These are phyloP conservation scores for Fonsecaea monophora DNA, from an alignment of 2,329 filamentous ascomycete species.

Conservation along the genomic window DNA sequence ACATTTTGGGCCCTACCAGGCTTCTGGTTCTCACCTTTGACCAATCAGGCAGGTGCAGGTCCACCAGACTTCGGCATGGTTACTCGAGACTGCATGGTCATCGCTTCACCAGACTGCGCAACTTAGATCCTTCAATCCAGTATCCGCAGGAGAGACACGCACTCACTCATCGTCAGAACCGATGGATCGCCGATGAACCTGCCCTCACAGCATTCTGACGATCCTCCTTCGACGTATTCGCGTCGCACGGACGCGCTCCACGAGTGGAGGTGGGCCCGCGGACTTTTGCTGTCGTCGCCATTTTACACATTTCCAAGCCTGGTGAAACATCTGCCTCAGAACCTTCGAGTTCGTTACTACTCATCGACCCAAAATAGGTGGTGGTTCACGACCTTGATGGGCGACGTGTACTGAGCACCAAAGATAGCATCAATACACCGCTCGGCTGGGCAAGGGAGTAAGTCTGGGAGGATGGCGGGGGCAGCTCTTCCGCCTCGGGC, in stretches of 20 bases:
- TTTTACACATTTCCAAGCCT: slow-evolving; percentile 7
- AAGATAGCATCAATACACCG: slow-evolving; percentile 1
- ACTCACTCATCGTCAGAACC: slow-evolving; percentile 5
- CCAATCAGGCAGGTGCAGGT: background rate
- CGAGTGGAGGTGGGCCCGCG: background rate
- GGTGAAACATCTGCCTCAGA: background rate
- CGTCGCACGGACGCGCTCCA: background rate
- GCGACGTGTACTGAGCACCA: background rate
- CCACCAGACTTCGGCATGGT: slow-evolving; percentile 3
- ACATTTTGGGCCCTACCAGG: slow-evolving; percentile 8
- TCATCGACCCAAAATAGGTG: background rate
- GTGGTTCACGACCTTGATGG: background rate
- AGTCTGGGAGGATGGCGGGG: background rate
- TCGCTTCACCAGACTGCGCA: slow-evolving; percentile 11
- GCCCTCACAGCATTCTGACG: background rate
- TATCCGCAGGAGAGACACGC: background rate
- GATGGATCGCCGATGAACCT: slow-evolving; percentile 7
- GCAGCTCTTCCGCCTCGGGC: background rate
- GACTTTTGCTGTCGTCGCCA: background rate
- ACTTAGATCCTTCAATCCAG: slow-evolving; percentile 12
- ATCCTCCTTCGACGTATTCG: background rate
- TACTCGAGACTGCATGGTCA: slow-evolving; percentile 10
- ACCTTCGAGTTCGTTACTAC: background rate
- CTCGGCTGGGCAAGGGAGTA: background rate
- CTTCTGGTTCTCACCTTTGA: background rate